Evolutionary conservation across 139 green algal genomes (phyloP).

Genomic region (Marvania coccoides): DNA sequence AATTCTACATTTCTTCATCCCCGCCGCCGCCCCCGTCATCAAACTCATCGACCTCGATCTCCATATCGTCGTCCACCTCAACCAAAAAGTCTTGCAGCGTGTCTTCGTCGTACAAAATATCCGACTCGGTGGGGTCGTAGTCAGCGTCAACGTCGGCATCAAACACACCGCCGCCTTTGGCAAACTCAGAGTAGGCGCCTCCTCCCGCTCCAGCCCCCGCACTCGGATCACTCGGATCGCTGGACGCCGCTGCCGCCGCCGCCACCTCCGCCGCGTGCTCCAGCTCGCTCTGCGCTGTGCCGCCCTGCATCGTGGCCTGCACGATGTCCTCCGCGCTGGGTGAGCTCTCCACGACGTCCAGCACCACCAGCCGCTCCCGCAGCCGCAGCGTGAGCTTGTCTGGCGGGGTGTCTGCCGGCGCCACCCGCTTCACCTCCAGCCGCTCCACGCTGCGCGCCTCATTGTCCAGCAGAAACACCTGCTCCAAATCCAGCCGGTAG

Average conservation of each 20-base stretch:
- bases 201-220: too few species aligned
- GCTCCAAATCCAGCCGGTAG: conserved; percentile 7
- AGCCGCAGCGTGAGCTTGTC: conserved; percentile 18
- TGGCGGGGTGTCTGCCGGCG: conserved; percentile 3
- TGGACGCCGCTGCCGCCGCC: too few species aligned
- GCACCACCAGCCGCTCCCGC: not conserved
- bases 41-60: conserved; percentile 7
- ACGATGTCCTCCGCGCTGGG: conserved; percentile 15
- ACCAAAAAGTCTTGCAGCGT: conserved; percentile 1
- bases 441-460: conserved; percentile 3
- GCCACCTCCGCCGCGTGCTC: not conserved
- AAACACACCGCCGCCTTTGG: too few species aligned
- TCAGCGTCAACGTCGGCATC: too few species aligned
- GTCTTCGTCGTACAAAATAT: conserved; percentile 1
- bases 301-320: not conserved
- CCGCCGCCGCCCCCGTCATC: not conserved
- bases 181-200: too few species aligned
- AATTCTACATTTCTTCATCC: not conserved
- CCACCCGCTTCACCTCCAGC: conserved; percentile 7
- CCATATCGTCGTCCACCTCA: conserved; percentile 2
- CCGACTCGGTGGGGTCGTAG: too few species aligned
- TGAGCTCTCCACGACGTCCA: conserved; percentile 6
- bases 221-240: too few species aligned
- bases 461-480: conserved; percentile 18
- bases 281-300: not conserved